Conservation (phyloP, 2,329 filamentous ascomycete genomes). For the Diaporthe australafricana region DNA sequence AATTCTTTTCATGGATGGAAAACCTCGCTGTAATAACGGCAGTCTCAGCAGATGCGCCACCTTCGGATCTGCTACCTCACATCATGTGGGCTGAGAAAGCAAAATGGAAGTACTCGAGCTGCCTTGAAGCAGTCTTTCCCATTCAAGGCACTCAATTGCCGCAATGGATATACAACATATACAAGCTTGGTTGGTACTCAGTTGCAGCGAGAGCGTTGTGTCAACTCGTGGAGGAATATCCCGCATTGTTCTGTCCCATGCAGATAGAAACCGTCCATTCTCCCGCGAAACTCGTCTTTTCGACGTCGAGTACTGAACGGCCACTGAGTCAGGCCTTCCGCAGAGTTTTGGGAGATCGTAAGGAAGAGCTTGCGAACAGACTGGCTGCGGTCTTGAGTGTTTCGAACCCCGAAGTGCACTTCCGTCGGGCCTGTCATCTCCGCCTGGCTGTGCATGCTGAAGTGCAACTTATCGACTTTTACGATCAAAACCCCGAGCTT, state of each 20-base stretch:
- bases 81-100: background rate
- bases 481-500: background rate
- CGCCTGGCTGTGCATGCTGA: background rate
- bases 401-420: background rate
- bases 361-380: background rate
- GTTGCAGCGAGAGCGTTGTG: background rate
- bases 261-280: background rate
- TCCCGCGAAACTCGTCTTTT: background rate
- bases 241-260: conserved; percentile 2
- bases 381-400: background rate
- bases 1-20: background rate
- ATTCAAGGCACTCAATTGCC: background rate
- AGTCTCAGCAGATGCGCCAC: background rate
- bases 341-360: background rate
- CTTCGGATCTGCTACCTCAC: background rate
- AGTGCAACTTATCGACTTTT: background rate
- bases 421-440: background rate
- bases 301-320: background rate
- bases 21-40: background rate
- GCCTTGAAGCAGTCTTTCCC: background rate
- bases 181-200: background rate
- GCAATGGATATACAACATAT: background rate
- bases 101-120: background rate
- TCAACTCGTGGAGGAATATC: background rate
- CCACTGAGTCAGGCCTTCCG: background rate